Evolutionary conservation across 2,329 filamentous ascomycete genomes (phyloP).

Genomic region (Stachybotrys chlorohalonatus): DNA sequence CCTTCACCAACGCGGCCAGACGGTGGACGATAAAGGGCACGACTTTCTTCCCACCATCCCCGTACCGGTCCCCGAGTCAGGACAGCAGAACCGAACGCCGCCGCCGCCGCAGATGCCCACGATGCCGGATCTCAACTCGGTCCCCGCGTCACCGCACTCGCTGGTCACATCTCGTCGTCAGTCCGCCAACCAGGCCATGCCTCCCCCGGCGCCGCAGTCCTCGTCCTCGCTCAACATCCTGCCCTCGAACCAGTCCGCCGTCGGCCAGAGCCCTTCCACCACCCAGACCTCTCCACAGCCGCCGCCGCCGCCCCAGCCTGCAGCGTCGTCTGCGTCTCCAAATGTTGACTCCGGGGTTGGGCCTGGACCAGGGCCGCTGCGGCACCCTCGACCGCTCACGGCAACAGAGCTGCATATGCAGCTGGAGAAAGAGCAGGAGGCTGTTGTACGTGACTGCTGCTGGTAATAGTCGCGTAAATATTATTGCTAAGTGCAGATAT

Average conservation of each 20-base stretch:
- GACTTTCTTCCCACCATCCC: too few species aligned
- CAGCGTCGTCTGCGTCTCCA: conserved; percentile 17
- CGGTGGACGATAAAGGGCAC: too few species aligned
- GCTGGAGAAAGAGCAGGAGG: conserved; percentile 92
- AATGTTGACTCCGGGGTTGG: conserved; percentile 33
- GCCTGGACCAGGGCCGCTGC: conserved; percentile 60
- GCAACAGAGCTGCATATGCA: conserved; percentile 81
- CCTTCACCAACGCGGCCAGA: too few species aligned
- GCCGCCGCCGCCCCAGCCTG: conserved; percentile 16
- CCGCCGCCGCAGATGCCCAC: background rate
- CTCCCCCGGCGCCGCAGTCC: conserved; percentile 17
- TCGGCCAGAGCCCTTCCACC: conserved; percentile 31
- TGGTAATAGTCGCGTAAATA: background rate
- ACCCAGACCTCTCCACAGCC: conserved; percentile 21
- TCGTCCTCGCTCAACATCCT: conserved; percentile 45
- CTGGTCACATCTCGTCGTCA: conserved; percentile 33
- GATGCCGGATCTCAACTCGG: conserved; percentile 49
- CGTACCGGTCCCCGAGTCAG: too few species aligned
- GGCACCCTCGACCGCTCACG: conserved; percentile 81
- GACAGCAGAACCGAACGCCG: too few species aligned
- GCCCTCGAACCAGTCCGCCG: conserved; percentile 43
- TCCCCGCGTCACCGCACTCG: conserved; percentile 39
- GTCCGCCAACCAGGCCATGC: conserved; percentile 34
- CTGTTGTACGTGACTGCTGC: conserved; percentile 53
- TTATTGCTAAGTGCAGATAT: background rate